Conservation (phyloP, 257 asterid species). For the Lycium ferocissimum region DNA sequence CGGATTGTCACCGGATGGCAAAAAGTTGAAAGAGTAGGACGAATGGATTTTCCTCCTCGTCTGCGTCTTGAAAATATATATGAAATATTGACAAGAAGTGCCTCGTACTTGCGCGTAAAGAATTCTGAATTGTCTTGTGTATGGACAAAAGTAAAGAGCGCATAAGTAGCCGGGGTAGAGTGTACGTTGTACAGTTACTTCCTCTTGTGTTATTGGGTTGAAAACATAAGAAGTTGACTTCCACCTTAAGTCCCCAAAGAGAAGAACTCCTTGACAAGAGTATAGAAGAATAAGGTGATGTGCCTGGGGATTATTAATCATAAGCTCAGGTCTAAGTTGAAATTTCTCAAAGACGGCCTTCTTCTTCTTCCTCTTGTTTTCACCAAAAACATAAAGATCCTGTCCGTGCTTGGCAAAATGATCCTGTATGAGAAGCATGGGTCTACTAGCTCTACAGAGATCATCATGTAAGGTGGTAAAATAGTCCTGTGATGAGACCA, state of each 20-base stretch:
- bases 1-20: background rate
- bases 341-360: too few relatives aligned
- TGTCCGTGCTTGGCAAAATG: too few relatives aligned
- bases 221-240: background rate
- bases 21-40: conserved; percentile 6
- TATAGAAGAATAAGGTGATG: too few relatives aligned
- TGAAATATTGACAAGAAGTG: background rate
- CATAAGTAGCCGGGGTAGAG: background rate
- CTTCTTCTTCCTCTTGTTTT: too few relatives aligned
- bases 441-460: background rate
- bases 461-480: background rate
- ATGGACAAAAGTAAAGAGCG: background rate
- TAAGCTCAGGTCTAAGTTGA: too few relatives aligned
- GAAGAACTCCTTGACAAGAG: too few relatives aligned
- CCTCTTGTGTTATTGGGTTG: background rate
- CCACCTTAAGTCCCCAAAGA: background rate
- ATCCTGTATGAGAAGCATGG: too few relatives aligned
- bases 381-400: too few relatives aligned
- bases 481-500: background rate
- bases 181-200: background rate
- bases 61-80: background rate
- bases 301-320: too few relatives aligned
- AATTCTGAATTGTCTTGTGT: background rate
- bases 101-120: background rate
- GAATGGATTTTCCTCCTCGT: background rate